These are phyloP conservation scores for Pythium diclinum DNA, from an alignment of 352 stramenopile genomes.

Conservation along the genomic window DNA sequence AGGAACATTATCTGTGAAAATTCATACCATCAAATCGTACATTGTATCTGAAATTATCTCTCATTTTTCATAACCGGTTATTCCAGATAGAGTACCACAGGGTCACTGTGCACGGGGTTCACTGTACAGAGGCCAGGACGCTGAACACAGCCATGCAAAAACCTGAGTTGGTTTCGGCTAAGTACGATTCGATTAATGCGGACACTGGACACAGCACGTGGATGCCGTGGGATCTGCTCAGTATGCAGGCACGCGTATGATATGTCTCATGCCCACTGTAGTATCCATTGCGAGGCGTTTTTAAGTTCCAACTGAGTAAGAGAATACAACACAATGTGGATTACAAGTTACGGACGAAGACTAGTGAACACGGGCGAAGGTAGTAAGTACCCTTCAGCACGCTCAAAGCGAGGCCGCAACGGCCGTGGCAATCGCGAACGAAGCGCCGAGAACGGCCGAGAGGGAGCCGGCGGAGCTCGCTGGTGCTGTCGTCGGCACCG, in stretches of 20 bases:
- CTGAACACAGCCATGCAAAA: background rate
- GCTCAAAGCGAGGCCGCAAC: slow-evolving; percentile 8
- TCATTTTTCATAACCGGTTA: too few species aligned
- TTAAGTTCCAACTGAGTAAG: background rate
- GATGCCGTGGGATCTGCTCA: background rate
- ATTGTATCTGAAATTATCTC: too few species aligned
- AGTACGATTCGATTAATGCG: background rate
- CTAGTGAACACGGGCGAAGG: background rate
- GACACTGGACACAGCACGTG: background rate
- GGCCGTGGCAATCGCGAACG: slow-evolving; percentile 12
- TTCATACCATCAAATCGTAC: too few species aligned
- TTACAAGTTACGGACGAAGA: background rate
- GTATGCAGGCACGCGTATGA: background rate
- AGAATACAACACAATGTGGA: background rate
- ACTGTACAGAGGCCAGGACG: background rate
- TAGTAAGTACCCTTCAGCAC: background rate
- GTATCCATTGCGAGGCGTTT: too few species aligned
- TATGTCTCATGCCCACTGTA: background rate
- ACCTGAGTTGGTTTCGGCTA: background rate
- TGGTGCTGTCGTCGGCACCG: slow-evolving; percentile 6
- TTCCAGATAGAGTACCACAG: too few species aligned
- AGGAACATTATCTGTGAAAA: too few species aligned
- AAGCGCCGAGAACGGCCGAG: slow-evolving; percentile 12
- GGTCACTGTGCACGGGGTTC: too few species aligned
- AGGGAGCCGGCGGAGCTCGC: slow-evolving; percentile 1